A percentile compares a stretch with the other conserved stretches of the same genome.
phyloP scores from a whole-genome alignment of 352 stramenopile genomes.

The Elongisporangium senticosum region DNA sequence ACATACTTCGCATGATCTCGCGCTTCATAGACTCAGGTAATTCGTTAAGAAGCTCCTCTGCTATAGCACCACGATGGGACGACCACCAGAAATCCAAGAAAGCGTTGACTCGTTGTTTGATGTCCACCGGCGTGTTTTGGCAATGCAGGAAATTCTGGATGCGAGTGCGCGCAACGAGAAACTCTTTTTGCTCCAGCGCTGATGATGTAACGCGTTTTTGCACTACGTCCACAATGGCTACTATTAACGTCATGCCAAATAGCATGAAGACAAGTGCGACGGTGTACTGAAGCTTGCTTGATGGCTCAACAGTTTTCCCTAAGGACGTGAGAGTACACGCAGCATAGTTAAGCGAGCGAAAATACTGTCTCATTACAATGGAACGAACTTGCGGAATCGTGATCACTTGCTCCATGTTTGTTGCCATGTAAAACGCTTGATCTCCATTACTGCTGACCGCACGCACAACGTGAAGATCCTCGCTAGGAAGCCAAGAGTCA shows the following conservation, averaged over 20 bases:
- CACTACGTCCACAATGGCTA: conserved; percentile 29
- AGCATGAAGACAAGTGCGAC: conserved; percentile 40
- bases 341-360: conserved; percentile 33
- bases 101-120: conserved; percentile 48
- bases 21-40: conserved; percentile 46
- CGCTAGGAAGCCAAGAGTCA: conserved; percentile 21
- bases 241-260: conserved; percentile 31
- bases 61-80: conserved; percentile 44
- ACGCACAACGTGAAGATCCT: conserved; percentile 10
- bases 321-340: conserved; percentile 38
- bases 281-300: conserved; percentile 20
- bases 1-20: conserved; percentile 47
- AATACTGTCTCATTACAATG: conserved; percentile 24
- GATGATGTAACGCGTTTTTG: conserved; percentile 45
- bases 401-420: conserved; percentile 7
- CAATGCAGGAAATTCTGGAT: conserved; percentile 52
- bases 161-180: conserved; percentile 38
- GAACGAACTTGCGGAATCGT: conserved; percentile 6
- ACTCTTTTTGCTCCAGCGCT: conserved; percentile 56
- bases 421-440: conserved; percentile 4
- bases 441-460: conserved; percentile 4
- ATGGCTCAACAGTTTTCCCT: conserved; percentile 34
- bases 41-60: conserved; percentile 39
- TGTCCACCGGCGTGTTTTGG: conserved; percentile 26
- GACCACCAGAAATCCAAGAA: conserved; percentile 75